Evolutionary conservation across 352 stramenopile genomes (phyloP).

Genomic region (Pythium phragmiticola): DNA sequence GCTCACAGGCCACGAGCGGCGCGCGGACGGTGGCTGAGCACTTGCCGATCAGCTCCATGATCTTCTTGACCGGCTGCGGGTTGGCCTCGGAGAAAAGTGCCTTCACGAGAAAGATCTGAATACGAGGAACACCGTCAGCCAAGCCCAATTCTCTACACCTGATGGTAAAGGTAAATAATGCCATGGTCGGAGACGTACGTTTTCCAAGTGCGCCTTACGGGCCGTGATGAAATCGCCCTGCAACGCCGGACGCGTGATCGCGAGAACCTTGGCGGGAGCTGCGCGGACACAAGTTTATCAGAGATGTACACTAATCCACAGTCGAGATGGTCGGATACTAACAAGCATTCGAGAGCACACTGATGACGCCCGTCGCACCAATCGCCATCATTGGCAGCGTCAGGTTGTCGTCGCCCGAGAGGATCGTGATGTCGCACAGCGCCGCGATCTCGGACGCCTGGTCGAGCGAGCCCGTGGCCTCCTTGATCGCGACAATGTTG

Average conservation of each 20-base stretch:
- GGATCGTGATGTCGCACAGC: slow-evolving; percentile 90
- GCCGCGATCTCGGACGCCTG: slow-evolving; percentile 85
- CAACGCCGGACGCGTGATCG: slow-evolving; percentile 73
- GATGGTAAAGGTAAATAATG: neutral
- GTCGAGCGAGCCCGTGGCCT: slow-evolving; percentile 94
- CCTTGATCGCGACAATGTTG: slow-evolving; percentile 98
- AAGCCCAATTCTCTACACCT: neutral
- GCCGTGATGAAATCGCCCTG: slow-evolving; percentile 80
- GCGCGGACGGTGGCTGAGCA: slow-evolving; percentile 71
- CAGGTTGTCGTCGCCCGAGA: slow-evolving; percentile 90
- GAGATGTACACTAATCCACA: neutral
- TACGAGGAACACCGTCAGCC: neutral
- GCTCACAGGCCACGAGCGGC: slow-evolving; percentile 71
- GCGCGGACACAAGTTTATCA: slow-evolving; percentile 13
- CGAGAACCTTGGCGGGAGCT: slow-evolving; percentile 85
- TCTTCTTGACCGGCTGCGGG: slow-evolving; percentile 91
- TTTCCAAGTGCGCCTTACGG: slow-evolving; percentile 81
- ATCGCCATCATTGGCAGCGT: slow-evolving; percentile 90
- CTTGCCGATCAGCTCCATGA: slow-evolving; percentile 87
- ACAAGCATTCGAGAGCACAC: slow-evolving; percentile 89
- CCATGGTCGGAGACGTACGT: slow-evolving; percentile 42
- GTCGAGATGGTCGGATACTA: slow-evolving; percentile 22
- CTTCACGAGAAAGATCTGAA: slow-evolving; percentile 89
- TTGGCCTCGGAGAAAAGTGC: slow-evolving; percentile 91
- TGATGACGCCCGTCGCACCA: slow-evolving; percentile 88